Evolutionary conservation across 2,329 filamentous ascomycete species (phyloP), one percentile per base, ranked within the genome.

Genomic region (Curvularia spicifera): DNA sequence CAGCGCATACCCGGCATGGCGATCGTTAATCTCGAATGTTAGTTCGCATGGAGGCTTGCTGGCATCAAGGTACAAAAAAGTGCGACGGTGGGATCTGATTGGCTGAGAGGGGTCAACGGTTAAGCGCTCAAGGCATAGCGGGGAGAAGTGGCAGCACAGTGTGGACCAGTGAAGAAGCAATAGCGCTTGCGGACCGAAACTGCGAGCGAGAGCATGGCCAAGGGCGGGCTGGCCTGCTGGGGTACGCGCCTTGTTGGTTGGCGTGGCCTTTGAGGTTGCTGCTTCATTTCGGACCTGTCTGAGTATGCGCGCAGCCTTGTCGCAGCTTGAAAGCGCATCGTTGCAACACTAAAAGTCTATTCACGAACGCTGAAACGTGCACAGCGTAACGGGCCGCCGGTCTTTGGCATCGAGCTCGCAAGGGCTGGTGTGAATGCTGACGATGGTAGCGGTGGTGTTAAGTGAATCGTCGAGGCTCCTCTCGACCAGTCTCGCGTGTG

Each of bases 101-200:
- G 68, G 68, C 31, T 31, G 33, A 24, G 47, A 48, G 9, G 28
- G 37, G 10, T 28, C 43, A 47, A 37, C 52, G 65, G 42, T 26
- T 71, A 71, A 64, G 67, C 70, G 70, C 70, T 63, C 48, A 22
- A 51, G 53, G 48, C 45, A 56, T 31, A 58, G 57, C 57, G 57
- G 59, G 61, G 52, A 57, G 56, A 52, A 56, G 54, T 59, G 64
- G 69, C 65, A 66, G 61, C 54, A 62, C 47, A 54, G 43, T 61
- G 51, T 62, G 51, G 59, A 61, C 70, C 69, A 73, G 62, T 70
- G 62, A 64, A 61, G 42, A 59, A 47, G 59, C 68, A 70, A 71
- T 73, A 72, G 69, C 70, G 70, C 67, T 66, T 72, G 61, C 50
- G 46, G 54, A 28, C 57, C 64, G 65, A 73, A 73, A 73, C 68